Evolutionary conservation across 768 basidiomycete species (phyloP).

Genomic region (Tricholoma saponaceum): DNA sequence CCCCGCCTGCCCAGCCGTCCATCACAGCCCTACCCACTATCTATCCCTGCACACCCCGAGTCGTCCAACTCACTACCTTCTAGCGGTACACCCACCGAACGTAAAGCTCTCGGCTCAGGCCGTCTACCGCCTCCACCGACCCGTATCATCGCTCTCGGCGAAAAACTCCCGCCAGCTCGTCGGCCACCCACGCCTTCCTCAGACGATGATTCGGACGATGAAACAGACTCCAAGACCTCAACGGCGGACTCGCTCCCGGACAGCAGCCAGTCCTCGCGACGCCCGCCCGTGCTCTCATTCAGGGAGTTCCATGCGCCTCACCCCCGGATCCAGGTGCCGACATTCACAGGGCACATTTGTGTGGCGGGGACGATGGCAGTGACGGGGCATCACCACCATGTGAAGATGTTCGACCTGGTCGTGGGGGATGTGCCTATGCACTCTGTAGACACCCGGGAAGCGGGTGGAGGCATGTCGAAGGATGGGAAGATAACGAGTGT

Average conservation of each 20-base stretch:
- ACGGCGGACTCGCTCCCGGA: constrained; percentile 59
- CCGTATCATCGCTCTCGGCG: constrained; percentile 64
- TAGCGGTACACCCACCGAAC: constrained; percentile 23
- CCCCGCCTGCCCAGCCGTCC: constrained; percentile 28
- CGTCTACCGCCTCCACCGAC: constrained; percentile 71
- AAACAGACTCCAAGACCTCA: constrained; percentile 48
- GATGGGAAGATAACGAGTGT: constrained; percentile 72
- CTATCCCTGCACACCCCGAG: constrained; percentile 14
- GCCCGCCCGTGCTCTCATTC: constrained; percentile 39
- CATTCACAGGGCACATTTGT: constrained; percentile 51
- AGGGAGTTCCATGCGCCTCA: constrained; percentile 33
- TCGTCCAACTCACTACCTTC: constrained; percentile 12
- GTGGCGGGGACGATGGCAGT: constrained; percentile 57
- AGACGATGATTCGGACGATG: constrained; percentile 55
- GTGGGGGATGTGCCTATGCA: constrained; percentile 41
- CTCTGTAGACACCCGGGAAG: constrained; percentile 57
- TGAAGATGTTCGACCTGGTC: constrained; percentile 62
- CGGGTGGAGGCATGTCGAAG: constrained; percentile 41
- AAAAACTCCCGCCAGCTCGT: constrained; percentile 64
- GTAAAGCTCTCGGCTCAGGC: constrained; percentile 34
- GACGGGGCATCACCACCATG: constrained; percentile 52
- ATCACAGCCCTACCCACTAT: constrained; percentile 1
- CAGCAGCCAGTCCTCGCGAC: constrained; percentile 61
- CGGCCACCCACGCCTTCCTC: constrained; percentile 40
- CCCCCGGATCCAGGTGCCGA: constrained; percentile 53